Evolutionary conservation across 345 rosid species (phyloP).

Genomic region (Eucalyptus sp.): DNA sequence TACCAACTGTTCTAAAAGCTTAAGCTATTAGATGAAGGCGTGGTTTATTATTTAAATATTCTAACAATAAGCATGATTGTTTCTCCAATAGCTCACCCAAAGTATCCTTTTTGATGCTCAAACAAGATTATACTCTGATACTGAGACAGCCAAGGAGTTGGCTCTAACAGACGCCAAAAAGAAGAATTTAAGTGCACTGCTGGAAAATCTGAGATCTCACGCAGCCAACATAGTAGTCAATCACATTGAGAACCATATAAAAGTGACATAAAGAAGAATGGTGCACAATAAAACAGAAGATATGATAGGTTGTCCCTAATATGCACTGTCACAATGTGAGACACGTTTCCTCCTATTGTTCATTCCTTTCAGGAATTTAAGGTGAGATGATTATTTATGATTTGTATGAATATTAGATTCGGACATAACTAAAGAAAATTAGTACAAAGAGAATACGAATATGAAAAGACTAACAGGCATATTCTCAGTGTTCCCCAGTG

Average conservation of each 20-base stretch:
- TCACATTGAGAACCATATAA: background rate
- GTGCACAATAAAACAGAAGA: background rate
- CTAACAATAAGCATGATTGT: background rate
- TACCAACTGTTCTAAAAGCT: no score
- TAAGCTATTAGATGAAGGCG: no score
- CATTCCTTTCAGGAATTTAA: background rate
- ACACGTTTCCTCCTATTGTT: background rate
- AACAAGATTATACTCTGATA: background rate
- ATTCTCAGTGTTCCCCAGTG: constrained; percentile 94
- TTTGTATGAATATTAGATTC: background rate
- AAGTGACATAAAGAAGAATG: background rate
- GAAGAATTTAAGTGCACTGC: background rate
- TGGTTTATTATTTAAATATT: no score
- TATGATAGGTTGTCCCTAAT: background rate
- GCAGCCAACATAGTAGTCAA: background rate
- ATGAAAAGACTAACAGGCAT: constrained; percentile 64
- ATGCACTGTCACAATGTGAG: background rate
- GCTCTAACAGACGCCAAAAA: background rate
- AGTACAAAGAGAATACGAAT: background rate
- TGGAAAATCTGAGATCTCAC: background rate
- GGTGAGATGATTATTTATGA: background rate
- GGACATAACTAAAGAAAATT: background rate
- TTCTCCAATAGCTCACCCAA: background rate
- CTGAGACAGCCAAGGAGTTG: background rate
- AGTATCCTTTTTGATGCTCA: background rate